A percentile compares a stretch with the other conserved stretches of the same genome.
phyloP scores from a whole-genome alignment of 1,139 yeast genomes.

The Candida dubliniensis region DNA sequence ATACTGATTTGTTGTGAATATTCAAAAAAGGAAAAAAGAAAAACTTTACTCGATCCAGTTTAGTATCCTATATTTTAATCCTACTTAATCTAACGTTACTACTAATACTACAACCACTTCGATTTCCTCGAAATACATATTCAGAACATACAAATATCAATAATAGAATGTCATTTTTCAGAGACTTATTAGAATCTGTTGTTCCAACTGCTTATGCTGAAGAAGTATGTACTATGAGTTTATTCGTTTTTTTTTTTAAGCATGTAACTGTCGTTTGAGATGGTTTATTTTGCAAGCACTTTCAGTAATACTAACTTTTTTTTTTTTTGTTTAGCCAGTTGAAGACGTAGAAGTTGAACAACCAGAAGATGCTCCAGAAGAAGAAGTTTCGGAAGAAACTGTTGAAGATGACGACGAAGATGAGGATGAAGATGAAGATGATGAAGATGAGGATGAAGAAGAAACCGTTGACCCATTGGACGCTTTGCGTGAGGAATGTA shows the following conservation, averaged over 20 bases:
- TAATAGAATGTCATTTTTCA: constrained; percentile 52
- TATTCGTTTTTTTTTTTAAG: too few relatives aligned
- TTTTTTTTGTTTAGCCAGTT: constrained; percentile 18
- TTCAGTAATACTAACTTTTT: constrained; percentile 6
- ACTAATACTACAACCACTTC: too few relatives aligned
- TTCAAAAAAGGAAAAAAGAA: too few relatives aligned
- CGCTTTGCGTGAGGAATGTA: constrained; percentile 65
- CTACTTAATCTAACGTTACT: too few relatives aligned
- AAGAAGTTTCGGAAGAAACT: constrained; percentile 35
- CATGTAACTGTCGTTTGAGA: too few relatives aligned
- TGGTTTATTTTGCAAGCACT: too few relatives aligned
- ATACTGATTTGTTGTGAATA: too few relatives aligned
- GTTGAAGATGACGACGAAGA: constrained; percentile 62
- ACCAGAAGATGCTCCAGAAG: constrained; percentile 32
- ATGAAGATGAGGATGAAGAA: constrained; percentile 78
- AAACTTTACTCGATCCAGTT: too few relatives aligned
- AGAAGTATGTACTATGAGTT: constrained; percentile 30
- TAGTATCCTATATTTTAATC: too few relatives aligned
- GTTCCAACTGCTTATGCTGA: constrained; percentile 89
- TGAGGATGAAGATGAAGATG: constrained; percentile 70
- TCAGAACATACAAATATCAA: constrained; percentile 5
- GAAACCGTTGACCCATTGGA: constrained; percentile 71
- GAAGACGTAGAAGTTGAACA: constrained; percentile 50
- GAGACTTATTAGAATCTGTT: constrained; percentile 80
- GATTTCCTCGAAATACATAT: neutral